Evolutionary conservation across 371 early-diverging fungal genomes (phyloP), one percentile per base, ranked within the genome.

Genomic region (Saksenaea vasiformis): DNA sequence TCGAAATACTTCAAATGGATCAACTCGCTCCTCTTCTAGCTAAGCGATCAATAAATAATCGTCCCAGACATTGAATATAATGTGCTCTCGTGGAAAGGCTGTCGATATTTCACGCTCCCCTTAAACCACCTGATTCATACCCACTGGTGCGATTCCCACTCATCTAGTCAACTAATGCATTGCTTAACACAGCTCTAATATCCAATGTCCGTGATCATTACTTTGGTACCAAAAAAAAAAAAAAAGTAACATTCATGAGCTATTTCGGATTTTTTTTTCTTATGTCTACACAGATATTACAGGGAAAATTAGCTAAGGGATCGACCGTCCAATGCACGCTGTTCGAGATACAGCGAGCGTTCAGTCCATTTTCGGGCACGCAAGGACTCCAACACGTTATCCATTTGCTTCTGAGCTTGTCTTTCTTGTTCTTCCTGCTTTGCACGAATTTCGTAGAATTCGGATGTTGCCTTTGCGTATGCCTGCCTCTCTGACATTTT

Each of bases 391-490:
- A 79, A 59, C 2, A 62, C 65, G 11, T 69, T 66, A 37, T 55
- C 51, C 64, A 79, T 68, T 72, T 89, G 86, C 67, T 83, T 79
- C 64, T 79, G 81, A 15, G 86, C 87, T 3, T 85, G 78, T 73
- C 88, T 84, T 60, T 77, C 83, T 63, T 89, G 86, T 35, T 85
- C 78, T 69, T 93, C 93, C 66, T 93, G 88, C 56, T 83, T 87
- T 56, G 91, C 90, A 58, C 91, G 86, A 56, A 86, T 70, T 57
- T 79, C 71, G 69, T 92, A 91, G 61, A 92, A 91, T 71, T 90
- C 91, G 14, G 77, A 70, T 9, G 87, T 85, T 24, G 89, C 92
- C 64, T 83, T 73, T 10, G 80, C 85, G 64, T 93, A 93, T 13
- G 94, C 92, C 64, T 89, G 83, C 67, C 86, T 79, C 77, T 91